Evolutionary conservation across 345 rosid genomes (phyloP).

Genomic region (Nephelium lappaceum): DNA sequence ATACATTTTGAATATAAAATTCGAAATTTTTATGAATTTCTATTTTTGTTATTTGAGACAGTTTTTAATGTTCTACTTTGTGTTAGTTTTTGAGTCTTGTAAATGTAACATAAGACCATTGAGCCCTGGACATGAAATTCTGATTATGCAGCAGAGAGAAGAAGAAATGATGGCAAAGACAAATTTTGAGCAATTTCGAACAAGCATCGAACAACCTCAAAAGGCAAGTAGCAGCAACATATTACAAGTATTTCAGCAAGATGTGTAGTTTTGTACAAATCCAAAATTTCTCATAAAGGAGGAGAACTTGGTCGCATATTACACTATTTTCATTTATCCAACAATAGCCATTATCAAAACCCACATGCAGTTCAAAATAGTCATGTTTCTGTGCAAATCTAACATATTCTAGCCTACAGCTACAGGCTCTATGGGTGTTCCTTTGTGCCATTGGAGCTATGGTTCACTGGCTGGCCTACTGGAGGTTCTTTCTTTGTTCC

Average conservation of each 20-base stretch:
- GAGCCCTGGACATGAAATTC: neutral
- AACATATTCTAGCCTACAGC: neutral
- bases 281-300: neutral
- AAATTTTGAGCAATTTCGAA: neutral
- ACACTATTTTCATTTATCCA: neutral
- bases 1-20: no score
- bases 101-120: neutral
- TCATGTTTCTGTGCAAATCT: neutral
- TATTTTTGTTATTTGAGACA: no score
- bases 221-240: neutral
- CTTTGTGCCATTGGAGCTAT: slow-evolving; percentile 26
- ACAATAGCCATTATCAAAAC: slow-evolving; percentile 2
- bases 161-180: neutral
- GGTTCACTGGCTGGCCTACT: slow-evolving; percentile 25
- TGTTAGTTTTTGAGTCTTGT: no score
- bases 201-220: neutral
- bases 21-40: no score
- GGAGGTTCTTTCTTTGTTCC: slow-evolving; percentile 49
- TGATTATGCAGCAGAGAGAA: neutral
- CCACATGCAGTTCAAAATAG: neutral
- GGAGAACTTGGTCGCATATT: neutral
- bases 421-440: slow-evolving; percentile 12
- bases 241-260: neutral
- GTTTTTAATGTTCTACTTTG: no score
- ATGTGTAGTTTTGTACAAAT: neutral